Evolutionary conservation across 495 filamentous ascomycete genomes (phyloP).

Genomic region (Neurospora sp.): DNA sequence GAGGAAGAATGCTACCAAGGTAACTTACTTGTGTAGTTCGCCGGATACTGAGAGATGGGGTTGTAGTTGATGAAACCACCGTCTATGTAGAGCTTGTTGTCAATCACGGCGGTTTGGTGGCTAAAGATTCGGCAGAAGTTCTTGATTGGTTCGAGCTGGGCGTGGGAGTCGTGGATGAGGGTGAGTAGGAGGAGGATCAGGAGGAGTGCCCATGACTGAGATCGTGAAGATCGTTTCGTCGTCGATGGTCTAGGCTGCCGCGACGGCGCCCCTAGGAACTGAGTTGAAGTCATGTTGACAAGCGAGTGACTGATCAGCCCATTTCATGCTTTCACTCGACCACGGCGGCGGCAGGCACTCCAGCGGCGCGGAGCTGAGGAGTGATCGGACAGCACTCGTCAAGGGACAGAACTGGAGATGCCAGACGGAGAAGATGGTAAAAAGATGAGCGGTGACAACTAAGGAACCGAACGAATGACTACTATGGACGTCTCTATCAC

Average conservation of each 20-base stretch:
- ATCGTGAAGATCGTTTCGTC: not conserved
- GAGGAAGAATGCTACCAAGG: not conserved
- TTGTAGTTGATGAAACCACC: constrained; percentile 41
- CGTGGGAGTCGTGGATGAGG: not conserved
- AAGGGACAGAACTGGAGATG: not conserved
- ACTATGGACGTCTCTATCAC: not conserved
- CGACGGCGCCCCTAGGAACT: not conserved
- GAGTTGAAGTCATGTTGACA: not conserved
- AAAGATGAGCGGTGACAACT: not conserved
- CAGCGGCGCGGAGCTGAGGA: not conserved
- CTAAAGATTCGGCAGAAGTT: constrained; percentile 43
- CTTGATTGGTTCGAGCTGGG: constrained; percentile 28
- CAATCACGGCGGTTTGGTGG: constrained; percentile 41
- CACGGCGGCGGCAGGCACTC: not conserved
- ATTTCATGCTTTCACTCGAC: not conserved
- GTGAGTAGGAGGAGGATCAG: not conserved
- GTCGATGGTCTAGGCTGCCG: not conserved
- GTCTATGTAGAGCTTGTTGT: constrained; percentile 43
- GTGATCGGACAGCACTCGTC: not conserved
- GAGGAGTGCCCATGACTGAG: not conserved
- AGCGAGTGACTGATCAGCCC: not conserved
- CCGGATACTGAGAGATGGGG: constrained; percentile 32
- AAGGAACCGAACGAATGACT: not conserved
- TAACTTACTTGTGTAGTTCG: constrained; percentile 39
- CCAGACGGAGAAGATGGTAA: not conserved